Percentiles rank a stretch among this genome's conserved stretches.
phyloP scores from a whole-genome alignment of 768 basidiomycete genomes.

The Mycena vulgaris region DNA sequence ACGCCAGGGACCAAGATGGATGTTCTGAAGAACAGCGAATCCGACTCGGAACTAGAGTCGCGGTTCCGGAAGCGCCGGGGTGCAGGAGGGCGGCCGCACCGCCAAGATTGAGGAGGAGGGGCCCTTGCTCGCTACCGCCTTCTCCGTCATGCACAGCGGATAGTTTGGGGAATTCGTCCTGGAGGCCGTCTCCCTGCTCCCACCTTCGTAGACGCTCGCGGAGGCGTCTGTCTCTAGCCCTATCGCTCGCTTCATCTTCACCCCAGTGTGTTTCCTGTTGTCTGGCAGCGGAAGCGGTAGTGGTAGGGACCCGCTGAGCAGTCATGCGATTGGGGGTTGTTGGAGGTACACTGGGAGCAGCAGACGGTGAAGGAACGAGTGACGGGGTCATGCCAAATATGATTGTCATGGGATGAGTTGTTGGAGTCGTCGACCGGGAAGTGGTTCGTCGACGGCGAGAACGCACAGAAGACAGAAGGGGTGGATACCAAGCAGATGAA shows the following conservation, averaged over 20 bases:
- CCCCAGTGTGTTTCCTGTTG: slow-evolving; percentile 68
- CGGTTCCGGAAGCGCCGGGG: slow-evolving; percentile 35
- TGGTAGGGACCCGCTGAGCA: slow-evolving; percentile 11
- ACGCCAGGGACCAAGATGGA: slow-evolving; percentile 77
- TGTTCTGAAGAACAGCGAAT: slow-evolving; percentile 72
- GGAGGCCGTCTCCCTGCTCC: slow-evolving; percentile 77
- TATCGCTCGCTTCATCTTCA: slow-evolving; percentile 77
- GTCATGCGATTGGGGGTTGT: background rate
- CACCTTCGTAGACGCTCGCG: slow-evolving; percentile 80
- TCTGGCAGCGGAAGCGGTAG: slow-evolving; percentile 49
- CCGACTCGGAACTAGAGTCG: slow-evolving; percentile 44
- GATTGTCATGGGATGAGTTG: slow-evolving; percentile 82
- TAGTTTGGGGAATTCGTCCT: slow-evolving; percentile 76
- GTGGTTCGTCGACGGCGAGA: slow-evolving; percentile 79
- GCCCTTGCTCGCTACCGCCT: slow-evolving; percentile 49
- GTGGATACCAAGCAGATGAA: slow-evolving; percentile 85
- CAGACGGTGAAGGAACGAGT: slow-evolving; percentile 51
- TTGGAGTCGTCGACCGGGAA: slow-evolving; percentile 71
- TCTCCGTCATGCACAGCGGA: slow-evolving; percentile 56
- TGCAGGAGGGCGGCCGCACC: slow-evolving; percentile 50
- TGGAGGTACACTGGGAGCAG: slow-evolving; percentile 49
- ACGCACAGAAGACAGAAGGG: slow-evolving; percentile 84
- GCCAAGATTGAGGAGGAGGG: slow-evolving; percentile 69
- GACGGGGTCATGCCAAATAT: slow-evolving; percentile 91
- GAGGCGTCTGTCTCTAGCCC: slow-evolving; percentile 80